These are phyloP conservation scores for Colletotrichum phormii DNA, from an alignment of 2,329 filamentous ascomycete genomes.

Conservation along the genomic window DNA sequence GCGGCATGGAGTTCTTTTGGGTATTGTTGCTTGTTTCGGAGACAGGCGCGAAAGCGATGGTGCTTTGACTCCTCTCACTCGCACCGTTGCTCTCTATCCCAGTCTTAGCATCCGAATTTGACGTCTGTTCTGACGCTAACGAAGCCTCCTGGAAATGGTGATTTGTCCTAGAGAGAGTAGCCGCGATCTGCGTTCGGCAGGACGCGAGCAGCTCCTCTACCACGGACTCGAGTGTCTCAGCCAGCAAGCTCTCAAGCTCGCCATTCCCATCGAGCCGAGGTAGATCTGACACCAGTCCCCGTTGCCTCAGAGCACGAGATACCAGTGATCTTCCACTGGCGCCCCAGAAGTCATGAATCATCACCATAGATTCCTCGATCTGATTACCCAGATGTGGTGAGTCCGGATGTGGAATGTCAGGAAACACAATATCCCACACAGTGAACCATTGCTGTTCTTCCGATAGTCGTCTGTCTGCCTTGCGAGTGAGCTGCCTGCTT, in stretches of 20 bases:
- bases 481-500: background rate
- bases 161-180: conserved; percentile 26
- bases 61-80: background rate
- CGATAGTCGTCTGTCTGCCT: background rate
- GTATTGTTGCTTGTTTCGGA: background rate
- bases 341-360: background rate
- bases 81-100: background rate
- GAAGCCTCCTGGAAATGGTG: background rate
- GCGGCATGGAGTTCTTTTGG: no score
- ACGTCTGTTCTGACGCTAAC: background rate
- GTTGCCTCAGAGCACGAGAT: background rate
- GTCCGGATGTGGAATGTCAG: background rate
- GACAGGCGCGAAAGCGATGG: background rate
- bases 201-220: background rate
- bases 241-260: background rate
- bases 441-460: conserved; percentile 1
- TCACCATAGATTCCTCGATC: background rate
- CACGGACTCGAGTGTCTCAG: background rate
- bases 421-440: background rate
- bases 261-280: background rate
- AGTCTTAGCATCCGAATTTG: background rate
- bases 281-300: background rate
- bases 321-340: background rate
- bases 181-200: background rate
- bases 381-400: background rate